Conservation (phyloP, 2,329 filamentous ascomycete species). For the Ophiocordyceps camponoti-saundersi region DNA sequence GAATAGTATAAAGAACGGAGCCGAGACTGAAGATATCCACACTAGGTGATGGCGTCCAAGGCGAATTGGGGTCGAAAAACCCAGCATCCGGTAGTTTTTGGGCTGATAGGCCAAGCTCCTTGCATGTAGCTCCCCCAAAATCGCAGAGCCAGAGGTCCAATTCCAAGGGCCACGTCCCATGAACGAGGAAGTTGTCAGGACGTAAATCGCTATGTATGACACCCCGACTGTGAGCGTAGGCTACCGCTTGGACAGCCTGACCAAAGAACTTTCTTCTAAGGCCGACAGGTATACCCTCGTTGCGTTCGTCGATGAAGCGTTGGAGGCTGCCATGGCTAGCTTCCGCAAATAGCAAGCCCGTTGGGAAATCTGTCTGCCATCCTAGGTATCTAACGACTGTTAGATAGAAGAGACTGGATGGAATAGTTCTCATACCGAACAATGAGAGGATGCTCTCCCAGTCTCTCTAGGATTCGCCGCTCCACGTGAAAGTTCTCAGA, state of each 20-base stretch:
- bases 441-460: conserved; percentile 3
- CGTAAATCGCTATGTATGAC: conserved; percentile 1
- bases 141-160: conserved; percentile 1
- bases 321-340: background rate
- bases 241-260: background rate
- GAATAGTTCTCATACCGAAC: conserved; percentile 1
- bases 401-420: background rate
- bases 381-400: background rate
- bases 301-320: background rate
- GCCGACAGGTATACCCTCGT: background rate
- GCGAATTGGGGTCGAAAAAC: conserved; percentile 1
- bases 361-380: background rate
- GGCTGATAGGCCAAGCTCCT: background rate
- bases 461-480: conserved; percentile 2
- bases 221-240: background rate
- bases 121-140: background rate
- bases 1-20: background rate
- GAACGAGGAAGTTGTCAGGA: conserved; percentile 1
- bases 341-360: background rate
- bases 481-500: conserved; percentile 2
- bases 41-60: background rate
- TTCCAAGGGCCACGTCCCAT: background rate
- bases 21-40: conserved; percentile 1
- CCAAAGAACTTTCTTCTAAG: background rate
- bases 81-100: background rate